phyloP scores from a whole-genome alignment of 169 alveolate genomes.

The Eimeria brunetti region DNA sequence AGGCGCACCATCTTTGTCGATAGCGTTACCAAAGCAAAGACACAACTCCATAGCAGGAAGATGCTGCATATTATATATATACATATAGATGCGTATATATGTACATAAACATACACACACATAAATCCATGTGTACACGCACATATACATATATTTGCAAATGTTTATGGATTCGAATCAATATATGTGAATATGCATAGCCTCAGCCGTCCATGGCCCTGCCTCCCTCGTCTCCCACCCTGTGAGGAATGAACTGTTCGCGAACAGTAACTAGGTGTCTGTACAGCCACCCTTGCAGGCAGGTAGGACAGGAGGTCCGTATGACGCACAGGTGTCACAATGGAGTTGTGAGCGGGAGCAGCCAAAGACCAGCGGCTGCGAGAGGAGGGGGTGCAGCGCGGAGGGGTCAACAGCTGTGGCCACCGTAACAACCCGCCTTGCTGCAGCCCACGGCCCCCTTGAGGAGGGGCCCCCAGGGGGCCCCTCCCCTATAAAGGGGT shows the following conservation, averaged over 20 bases:
- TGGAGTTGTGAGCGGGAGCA: background rate
- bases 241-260: background rate
- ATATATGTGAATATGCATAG: background rate
- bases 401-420: constrained; percentile 24
- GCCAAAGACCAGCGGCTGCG: constrained; percentile 57
- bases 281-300: background rate
- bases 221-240: background rate
- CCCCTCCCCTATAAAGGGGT: background rate
- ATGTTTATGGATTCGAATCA: background rate
- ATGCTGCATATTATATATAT: background rate
- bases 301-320: background rate
- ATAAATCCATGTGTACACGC: too few relatives aligned
- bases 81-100: background rate
- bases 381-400: constrained; percentile 56
- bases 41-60: background rate
- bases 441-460: background rate
- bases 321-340: constrained; percentile 54
- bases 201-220: too few relatives aligned
- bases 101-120: too few relatives aligned
- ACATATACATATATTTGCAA: background rate
- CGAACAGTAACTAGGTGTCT: background rate
- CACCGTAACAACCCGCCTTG: constrained; percentile 18
- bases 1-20: background rate
- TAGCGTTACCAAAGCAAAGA: background rate
- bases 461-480: background rate